Conservation (phyloP, 768 basidiomycete genomes). For the Rubroboletus satanas region DNA sequence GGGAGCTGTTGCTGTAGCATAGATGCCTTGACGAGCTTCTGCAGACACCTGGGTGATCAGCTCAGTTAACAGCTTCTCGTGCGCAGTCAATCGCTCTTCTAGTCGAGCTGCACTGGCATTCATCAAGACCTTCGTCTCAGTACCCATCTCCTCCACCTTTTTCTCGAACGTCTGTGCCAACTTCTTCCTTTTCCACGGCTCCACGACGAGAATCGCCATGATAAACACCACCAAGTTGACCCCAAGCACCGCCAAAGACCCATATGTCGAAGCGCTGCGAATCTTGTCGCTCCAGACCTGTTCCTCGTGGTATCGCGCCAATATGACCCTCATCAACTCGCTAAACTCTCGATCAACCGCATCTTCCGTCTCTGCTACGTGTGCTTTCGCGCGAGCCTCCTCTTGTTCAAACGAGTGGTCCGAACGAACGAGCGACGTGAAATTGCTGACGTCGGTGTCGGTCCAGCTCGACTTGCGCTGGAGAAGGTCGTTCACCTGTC, state of each 20-base stretch:
- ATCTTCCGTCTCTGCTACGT: constrained; percentile 66
- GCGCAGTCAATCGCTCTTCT: constrained; percentile 45
- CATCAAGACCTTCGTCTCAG: constrained; percentile 39
- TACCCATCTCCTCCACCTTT: constrained; percentile 61
- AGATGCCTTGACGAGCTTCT: constrained; percentile 11
- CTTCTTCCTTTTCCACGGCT: constrained; percentile 91
- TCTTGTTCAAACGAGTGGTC: constrained; percentile 86
- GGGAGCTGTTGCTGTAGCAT: neutral
- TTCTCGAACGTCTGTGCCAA: constrained; percentile 87
- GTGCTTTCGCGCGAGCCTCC: constrained; percentile 65
- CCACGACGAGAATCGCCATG: constrained; percentile 84
- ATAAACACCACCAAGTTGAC: constrained; percentile 91
- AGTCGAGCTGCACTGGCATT: constrained; percentile 48
- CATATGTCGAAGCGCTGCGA: constrained; percentile 91
- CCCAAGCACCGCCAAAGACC: constrained; percentile 77
- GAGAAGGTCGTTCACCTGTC: constrained; percentile 93
- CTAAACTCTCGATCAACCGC: constrained; percentile 84
- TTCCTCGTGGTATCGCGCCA: constrained; percentile 95
- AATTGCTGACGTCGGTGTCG: constrained; percentile 80
- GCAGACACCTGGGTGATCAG: constrained; percentile 21
- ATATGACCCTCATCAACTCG: constrained; percentile 82
- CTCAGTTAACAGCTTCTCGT: constrained; percentile 36
- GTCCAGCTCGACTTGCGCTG: constrained; percentile 93
- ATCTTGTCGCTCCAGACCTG: constrained; percentile 99
- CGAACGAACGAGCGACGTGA: constrained; percentile 85